Base-by-base conservation (phyloP, 345 rosid genomes). In the Rhizophora mangle region DNA sequence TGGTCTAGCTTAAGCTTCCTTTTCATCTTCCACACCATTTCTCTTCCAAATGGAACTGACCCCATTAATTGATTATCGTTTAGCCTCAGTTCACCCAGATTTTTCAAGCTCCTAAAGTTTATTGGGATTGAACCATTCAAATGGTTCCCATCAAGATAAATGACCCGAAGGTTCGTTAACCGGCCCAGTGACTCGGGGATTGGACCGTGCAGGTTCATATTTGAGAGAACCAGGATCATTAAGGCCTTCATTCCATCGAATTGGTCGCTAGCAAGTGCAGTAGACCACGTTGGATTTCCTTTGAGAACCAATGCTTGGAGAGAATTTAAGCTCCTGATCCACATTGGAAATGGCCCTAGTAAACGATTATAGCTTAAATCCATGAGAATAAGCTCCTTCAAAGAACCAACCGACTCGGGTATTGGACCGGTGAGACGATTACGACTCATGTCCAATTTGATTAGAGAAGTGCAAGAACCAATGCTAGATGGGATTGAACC, bases 311-410 rank as follows among this genome's bases (percentile, higher is more conserved):
- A 77, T 13, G 86, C 88, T 77, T 95, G 88, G 37, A 95, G 93
- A 60, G 96, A 83, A 53, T n/a, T 77, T 63, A 95, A 71, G 56
- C 78, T 82, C 72, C 68, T 37, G 0, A 95, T 53, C 2, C 90
- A 70, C 36, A 47, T 11, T 20, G 94, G 85, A 53, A 95, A 65
- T 6, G 90, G 84, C n/a, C 84, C 82, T 0, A 84, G 64, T 6
- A 95, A 72, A 24, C 72, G 85, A 76, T 95, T 92, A 26, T 86
- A 84, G 81, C 96, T 95, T 69, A 95, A 75, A 79, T 95, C 98
- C 71, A 95, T 59, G 10, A 90, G 87, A 18, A 82, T 85, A 22
- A 95, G 82, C 62, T 86, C 82, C 56, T 75, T 75, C 0, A 95
- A 75, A 55, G 75, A 73, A 64, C 76, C 76, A 21, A 86, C 63